Evolutionary conservation across 129 eudicot species (phyloP).

Genomic region (Escallonia rubra): DNA sequence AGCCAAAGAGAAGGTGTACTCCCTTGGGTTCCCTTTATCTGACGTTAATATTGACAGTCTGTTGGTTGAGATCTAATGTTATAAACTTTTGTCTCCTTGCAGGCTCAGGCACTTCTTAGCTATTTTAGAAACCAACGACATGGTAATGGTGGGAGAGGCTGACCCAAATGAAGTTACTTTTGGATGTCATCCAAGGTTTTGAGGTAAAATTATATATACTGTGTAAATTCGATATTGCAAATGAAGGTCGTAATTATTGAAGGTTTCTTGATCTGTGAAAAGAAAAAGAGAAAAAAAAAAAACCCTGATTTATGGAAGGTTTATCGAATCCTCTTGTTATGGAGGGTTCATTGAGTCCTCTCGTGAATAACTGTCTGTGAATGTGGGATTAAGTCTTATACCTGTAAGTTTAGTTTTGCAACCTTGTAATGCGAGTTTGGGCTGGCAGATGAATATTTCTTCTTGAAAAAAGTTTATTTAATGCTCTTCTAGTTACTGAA

Average conservation of each 20-base stretch:
- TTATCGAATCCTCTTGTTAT: slow-evolving; percentile 4
- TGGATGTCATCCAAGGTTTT: slow-evolving; percentile 10
- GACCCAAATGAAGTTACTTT: slow-evolving; percentile 12
- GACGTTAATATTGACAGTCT: no score
- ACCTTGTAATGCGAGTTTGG: slow-evolving; percentile 35
- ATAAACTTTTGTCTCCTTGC: slow-evolving; percentile 21
- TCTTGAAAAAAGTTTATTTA: not conserved
- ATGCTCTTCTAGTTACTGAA: not conserved
- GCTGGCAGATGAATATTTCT: slow-evolving; percentile 10
- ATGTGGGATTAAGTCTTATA: slow-evolving; percentile 24
- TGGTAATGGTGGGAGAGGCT: slow-evolving; percentile 62
- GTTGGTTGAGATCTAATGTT: not conserved
- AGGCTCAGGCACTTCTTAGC: slow-evolving; percentile 79
- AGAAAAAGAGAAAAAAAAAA: slow-evolving; percentile 9
- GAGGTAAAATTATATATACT: slow-evolving; percentile 28
- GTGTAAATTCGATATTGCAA: slow-evolving; percentile 41
- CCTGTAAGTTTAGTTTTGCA: slow-evolving; percentile 29
- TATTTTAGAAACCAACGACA: slow-evolving; percentile 71
- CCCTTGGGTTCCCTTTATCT: not conserved
- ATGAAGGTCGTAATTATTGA: slow-evolving; percentile 18
- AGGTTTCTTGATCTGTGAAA: slow-evolving; percentile 30
- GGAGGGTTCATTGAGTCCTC: slow-evolving; percentile 19
- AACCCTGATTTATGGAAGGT: slow-evolving; percentile 26
- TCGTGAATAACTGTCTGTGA: slow-evolving; percentile 11
- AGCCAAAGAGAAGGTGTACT: slow-evolving; percentile 73